These are phyloP conservation scores for Hortaea werneckii DNA, from an alignment of 2,329 filamentous ascomycete species.

Conservation along the genomic window DNA sequence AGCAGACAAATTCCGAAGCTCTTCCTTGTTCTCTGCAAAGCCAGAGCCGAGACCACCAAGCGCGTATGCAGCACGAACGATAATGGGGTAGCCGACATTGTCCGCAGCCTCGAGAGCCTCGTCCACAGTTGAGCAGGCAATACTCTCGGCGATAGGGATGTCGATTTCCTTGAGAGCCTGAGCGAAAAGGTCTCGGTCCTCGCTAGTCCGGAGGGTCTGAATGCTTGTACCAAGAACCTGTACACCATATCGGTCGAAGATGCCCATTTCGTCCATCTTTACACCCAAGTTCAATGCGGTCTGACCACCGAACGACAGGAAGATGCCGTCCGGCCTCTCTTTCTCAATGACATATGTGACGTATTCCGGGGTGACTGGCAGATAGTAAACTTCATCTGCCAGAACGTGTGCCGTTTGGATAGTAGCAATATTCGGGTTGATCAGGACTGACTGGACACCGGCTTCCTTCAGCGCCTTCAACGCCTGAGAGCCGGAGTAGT, in stretches of 20 bases:
- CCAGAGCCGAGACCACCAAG: conserved; percentile 92
- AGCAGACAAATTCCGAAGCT: conserved; percentile 86
- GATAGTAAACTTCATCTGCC: conserved; percentile 95
- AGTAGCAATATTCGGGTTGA: conserved; percentile 97
- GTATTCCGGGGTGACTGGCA: conserved; percentile 95
- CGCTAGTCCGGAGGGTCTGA: conserved; percentile 83
- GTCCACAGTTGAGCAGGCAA: conserved; percentile 82
- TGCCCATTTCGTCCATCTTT: conserved; percentile 89
- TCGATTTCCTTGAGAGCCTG: conserved; percentile 94
- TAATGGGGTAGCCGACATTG: conserved; percentile 89
- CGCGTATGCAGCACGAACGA: conserved; percentile 92
- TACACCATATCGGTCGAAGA: conserved; percentile 91
- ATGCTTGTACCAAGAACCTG: conserved; percentile 93
- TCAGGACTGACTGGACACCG: conserved; percentile 78
- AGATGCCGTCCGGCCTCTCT: conserved; percentile 91
- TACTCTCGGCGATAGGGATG: conserved; percentile 93
- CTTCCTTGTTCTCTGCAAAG: conserved; percentile 87
- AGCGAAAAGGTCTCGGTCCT: conserved; percentile 92
- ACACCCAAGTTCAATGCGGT: conserved; percentile 95
- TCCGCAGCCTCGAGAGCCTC: conserved; percentile 83
- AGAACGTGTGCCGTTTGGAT: conserved; percentile 96
- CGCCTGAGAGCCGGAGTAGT: conserved; percentile 95
- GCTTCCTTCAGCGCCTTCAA: conserved; percentile 96
- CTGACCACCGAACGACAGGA: conserved; percentile 94
- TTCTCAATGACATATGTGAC: conserved; percentile 95